phyloP scores from a whole-genome alignment of 2,329 filamentous ascomycete genomes.

The Ophiostoma sp. region DNA sequence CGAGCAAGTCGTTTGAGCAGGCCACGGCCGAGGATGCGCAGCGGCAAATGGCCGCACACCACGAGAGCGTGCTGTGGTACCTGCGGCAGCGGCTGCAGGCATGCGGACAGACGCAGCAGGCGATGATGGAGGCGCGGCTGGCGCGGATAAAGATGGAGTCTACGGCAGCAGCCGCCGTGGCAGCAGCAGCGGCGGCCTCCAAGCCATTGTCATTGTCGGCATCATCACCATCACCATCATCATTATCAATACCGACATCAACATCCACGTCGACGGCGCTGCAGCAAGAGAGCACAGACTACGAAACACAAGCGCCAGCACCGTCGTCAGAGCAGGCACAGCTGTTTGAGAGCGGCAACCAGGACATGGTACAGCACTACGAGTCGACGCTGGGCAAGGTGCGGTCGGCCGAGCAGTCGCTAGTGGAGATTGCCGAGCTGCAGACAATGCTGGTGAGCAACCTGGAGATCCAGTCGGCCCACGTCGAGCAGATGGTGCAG shows the following conservation, averaged over 20 bases:
- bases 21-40: conserved; percentile 64
- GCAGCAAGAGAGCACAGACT: not conserved
- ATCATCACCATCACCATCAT: not conserved
- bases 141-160: conserved; percentile 80
- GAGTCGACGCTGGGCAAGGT: conserved; percentile 93
- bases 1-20: conserved; percentile 57
- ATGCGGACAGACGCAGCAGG: conserved; percentile 71
- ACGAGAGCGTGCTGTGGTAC: conserved; percentile 81
- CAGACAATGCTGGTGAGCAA: conserved; percentile 86
- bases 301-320: conserved; percentile 52
- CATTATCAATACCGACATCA: not conserved
- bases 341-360: conserved; percentile 88
- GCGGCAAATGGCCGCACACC: conserved; percentile 61
- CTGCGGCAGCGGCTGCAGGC: conserved; percentile 69
- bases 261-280: not conserved
- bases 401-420: conserved; percentile 83
- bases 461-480: conserved; percentile 75
- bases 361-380: conserved; percentile 87
- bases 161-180: conserved; percentile 13
- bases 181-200: conserved; percentile 22
- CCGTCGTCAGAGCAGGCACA: conserved; percentile 66
- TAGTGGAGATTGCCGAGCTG: conserved; percentile 87
- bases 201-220: not conserved
- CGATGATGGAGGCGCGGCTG: conserved; percentile 88
- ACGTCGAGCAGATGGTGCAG: conserved; percentile 81